Percentiles rank a stretch among this genome's conserved stretches.
Conservation (phyloP, 2,329 filamentous ascomycete genomes). For the Microascus cirrosus region DNA sequence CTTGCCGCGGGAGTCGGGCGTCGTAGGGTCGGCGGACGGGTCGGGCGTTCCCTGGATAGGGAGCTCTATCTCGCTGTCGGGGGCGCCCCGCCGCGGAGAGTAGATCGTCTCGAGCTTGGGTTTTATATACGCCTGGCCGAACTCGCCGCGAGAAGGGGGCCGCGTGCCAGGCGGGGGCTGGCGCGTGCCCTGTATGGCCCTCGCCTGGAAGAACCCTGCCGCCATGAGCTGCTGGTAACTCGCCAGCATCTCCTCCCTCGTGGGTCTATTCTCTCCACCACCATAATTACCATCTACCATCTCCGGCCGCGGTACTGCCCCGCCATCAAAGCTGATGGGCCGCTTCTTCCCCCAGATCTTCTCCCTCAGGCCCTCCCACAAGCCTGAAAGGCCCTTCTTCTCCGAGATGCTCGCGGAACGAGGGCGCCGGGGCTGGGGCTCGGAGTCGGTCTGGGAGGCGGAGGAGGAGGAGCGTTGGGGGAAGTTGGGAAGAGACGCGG, state of each 20-base stretch:
- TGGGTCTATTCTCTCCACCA: constrained; percentile 6
- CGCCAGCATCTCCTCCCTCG: constrained; percentile 39
- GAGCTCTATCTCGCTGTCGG: constrained; percentile 4
- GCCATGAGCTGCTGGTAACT: constrained; percentile 46
- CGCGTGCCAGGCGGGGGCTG: constrained; percentile 22
- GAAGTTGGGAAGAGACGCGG: not conserved
- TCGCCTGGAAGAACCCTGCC: constrained; percentile 45
- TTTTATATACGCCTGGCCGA: constrained; percentile 5
- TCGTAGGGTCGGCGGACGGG: not conserved
- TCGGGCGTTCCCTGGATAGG: constrained; percentile 1
- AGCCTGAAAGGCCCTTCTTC: not conserved
- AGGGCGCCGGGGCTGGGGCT: not conserved
- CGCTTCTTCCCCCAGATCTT: constrained; percentile 7
- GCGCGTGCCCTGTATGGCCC: constrained; percentile 46
- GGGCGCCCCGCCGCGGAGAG: constrained; percentile 7
- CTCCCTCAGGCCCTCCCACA: not conserved
- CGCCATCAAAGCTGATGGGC: constrained; percentile 9
- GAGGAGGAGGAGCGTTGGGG: not conserved
- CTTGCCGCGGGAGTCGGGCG: constrained; percentile 28
- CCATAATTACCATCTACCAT: not conserved
- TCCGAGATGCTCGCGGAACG: not conserved
- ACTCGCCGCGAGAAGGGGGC: constrained; percentile 5
- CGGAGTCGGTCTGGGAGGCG: too few species aligned
- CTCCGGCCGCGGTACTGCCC: not conserved
- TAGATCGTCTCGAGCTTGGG: constrained; percentile 6